Percentiles rank a stretch among this genome's conserved stretches.
Conservation (phyloP, 305 asterid species). For the Fraxinus platypoda region DNA sequence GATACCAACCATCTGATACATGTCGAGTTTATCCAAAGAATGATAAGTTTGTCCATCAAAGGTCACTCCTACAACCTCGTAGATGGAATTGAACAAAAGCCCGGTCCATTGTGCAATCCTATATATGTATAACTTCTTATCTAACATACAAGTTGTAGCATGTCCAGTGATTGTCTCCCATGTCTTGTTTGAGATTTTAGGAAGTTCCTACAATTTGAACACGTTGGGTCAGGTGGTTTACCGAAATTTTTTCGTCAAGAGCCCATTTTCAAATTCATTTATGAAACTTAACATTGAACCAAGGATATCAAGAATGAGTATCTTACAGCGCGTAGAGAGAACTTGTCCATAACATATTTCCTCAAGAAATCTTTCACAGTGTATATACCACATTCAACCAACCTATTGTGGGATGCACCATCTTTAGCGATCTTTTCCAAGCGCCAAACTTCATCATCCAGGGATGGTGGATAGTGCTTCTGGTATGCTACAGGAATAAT, state of each 20-base stretch:
- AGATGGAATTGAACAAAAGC: constrained; percentile 56
- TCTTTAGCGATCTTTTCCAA: constrained; percentile 76
- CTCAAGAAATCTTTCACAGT: constrained; percentile 61
- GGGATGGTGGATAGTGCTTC: constrained; percentile 72
- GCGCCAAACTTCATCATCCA: constrained; percentile 73
- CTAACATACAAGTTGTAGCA: constrained; percentile 50
- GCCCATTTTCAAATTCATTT: neutral
- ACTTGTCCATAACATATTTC: constrained; percentile 32
- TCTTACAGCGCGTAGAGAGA: constrained; percentile 59
- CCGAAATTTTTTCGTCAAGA: constrained; percentile 4
- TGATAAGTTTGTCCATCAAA: constrained; percentile 51
- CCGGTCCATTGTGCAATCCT: constrained; percentile 31
- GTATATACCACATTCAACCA: constrained; percentile 34
- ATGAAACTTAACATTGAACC: neutral
- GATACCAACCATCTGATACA: constrained; percentile 56
- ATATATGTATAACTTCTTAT: constrained; percentile 49
- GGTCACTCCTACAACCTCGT: constrained; percentile 50
- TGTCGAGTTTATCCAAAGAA: constrained; percentile 38
- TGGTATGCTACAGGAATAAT: constrained; percentile 53
- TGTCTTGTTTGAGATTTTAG: constrained; percentile 43
- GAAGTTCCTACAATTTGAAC: constrained; percentile 47
- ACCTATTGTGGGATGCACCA: constrained; percentile 57
- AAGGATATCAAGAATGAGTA: constrained; percentile 5
- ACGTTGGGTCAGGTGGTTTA: constrained; percentile 3
- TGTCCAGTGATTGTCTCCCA: constrained; percentile 68